Conservation (phyloP, 2,329 filamentous ascomycete species). For the Aspergillus puulaauensis region DNA sequence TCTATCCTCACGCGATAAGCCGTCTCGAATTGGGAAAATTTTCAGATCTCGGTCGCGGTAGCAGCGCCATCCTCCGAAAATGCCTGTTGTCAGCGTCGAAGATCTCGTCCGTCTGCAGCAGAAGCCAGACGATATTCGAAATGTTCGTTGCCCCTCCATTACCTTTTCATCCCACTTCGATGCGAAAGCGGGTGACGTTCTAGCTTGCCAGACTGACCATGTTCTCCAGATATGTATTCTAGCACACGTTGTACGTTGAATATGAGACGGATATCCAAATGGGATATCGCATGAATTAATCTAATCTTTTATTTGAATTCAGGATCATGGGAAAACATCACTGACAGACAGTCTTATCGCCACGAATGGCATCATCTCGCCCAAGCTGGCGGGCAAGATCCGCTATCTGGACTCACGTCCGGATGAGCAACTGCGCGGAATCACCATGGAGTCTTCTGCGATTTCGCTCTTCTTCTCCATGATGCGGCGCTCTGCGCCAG, state of each 20-base stretch:
- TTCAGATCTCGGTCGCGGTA: constrained; percentile 10
- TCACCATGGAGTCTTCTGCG: constrained; percentile 99
- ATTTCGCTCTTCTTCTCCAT: constrained; percentile 97
- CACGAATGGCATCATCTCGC: constrained; percentile 98
- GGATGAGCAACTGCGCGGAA: constrained; percentile 92
- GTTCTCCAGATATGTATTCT: constrained; percentile 79
- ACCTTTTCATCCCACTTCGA: constrained; percentile 25
- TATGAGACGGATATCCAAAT: neutral
- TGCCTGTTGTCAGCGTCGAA: constrained; percentile 90
- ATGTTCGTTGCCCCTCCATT: constrained; percentile 61
- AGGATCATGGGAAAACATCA: constrained; percentile 97
- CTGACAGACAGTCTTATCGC: constrained; percentile 93
- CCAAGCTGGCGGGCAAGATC: constrained; percentile 96
- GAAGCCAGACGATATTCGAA: constrained; percentile 84
- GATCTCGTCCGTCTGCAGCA: constrained; percentile 88
- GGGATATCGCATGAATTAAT: neutral
- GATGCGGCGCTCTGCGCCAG: constrained; percentile 69
- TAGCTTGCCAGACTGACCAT: constrained; percentile 29
- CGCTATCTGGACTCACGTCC: constrained; percentile 94
- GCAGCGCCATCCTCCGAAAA: constrained; percentile 46
- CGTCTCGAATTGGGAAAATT: constrained; percentile 7
- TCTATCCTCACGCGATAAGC: constrained; percentile 12
- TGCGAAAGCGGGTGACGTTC: constrained; percentile 9
- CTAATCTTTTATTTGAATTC: constrained; percentile 19
- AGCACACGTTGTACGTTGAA: constrained; percentile 73